These are phyloP conservation scores for Saturnispora dispora DNA, from an alignment of 805 yeast species.

Conservation along the genomic window DNA sequence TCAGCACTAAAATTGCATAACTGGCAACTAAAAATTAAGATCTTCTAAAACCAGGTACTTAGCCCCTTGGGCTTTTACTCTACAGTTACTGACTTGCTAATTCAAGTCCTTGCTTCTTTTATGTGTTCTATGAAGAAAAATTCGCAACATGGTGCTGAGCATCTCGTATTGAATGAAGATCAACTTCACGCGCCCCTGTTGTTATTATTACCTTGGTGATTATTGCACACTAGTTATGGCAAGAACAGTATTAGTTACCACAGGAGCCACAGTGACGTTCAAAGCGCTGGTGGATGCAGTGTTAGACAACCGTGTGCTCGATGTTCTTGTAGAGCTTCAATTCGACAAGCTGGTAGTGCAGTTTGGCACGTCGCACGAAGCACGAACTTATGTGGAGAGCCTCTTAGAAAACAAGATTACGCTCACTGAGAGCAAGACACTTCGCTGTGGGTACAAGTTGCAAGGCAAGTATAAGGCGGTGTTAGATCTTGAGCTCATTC, in stretches of 20 bases:
- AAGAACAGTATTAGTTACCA: conserved; percentile 47
- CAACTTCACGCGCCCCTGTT: background rate
- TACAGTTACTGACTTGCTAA: too few relatives aligned
- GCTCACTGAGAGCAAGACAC: background rate
- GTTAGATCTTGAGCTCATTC: conserved; percentile 31
- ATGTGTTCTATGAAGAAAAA: too few relatives aligned
- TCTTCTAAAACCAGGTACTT: too few relatives aligned
- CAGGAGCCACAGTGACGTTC: conserved; percentile 91
- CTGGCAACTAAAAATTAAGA: too few relatives aligned
- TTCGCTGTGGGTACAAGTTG: background rate
- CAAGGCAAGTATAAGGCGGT: background rate
- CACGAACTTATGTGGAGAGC: conserved; percentile 3
- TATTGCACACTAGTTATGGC: background rate
- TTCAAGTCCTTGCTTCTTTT: too few relatives aligned
- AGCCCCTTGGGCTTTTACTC: too few relatives aligned
- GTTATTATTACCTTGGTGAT: background rate
- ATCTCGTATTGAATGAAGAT: background rate
- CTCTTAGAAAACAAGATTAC: background rate
- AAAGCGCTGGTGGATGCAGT: conserved; percentile 42
- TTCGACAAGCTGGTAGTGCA: conserved; percentile 43
- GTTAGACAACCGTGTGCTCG: conserved; percentile 29
- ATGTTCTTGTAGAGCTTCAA: conserved; percentile 28
- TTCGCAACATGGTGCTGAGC: background rate
- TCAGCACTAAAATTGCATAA: background rate
- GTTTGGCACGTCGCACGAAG: conserved; percentile 36